A percentile compares a stretch with the other conserved stretches of the same genome.
These are phyloP conservation scores for Zangia roseola DNA, from an alignment of 768 basidiomycete species.

Conservation along the genomic window DNA sequence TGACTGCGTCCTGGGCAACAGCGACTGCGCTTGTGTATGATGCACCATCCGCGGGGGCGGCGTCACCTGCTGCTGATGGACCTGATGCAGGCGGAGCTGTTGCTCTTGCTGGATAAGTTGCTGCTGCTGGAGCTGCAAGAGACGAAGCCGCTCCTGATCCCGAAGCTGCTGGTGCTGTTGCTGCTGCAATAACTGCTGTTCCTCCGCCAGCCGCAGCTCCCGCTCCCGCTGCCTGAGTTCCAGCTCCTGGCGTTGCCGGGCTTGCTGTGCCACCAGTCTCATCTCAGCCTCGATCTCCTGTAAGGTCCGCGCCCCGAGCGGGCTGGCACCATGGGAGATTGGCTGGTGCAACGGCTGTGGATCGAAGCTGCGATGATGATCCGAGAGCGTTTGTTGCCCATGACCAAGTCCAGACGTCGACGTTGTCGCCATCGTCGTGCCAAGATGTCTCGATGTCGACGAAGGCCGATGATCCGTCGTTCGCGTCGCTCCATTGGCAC, in stretches of 20 bases:
- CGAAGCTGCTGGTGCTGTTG: slow-evolving; percentile 41
- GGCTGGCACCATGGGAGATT: slow-evolving; percentile 33
- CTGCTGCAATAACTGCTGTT: slow-evolving; percentile 39
- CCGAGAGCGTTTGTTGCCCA: slow-evolving; percentile 31
- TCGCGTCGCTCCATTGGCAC: slow-evolving; percentile 48
- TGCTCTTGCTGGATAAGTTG: slow-evolving; percentile 34
- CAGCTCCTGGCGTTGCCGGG: slow-evolving; percentile 37
- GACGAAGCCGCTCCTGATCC: slow-evolving; percentile 39
- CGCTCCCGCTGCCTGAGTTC: slow-evolving; percentile 51
- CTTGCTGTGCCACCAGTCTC: slow-evolving; percentile 57
- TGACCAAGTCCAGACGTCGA: slow-evolving; percentile 21
- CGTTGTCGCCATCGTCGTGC: slow-evolving; percentile 21
- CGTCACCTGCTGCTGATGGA: slow-evolving; percentile 41
- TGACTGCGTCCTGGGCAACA: slow-evolving; percentile 62
- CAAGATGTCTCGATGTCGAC: slow-evolving; percentile 23
- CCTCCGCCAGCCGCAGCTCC: slow-evolving; percentile 32
- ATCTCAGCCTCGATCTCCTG: slow-evolving; percentile 87
- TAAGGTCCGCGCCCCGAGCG: slow-evolving; percentile 55
- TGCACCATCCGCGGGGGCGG: slow-evolving; percentile 71
- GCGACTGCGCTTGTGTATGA: slow-evolving; percentile 20
- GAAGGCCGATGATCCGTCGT: slow-evolving; percentile 34
- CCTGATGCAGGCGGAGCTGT: slow-evolving; percentile 38
- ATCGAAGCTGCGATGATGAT: slow-evolving; percentile 35
- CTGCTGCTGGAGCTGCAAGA: slow-evolving; percentile 46
- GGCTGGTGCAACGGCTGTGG: slow-evolving; percentile 38